Evolutionary conservation across 2,329 filamentous ascomycete genomes (phyloP), one percentile per base, ranked within the genome.

Genomic region (Gnomoniopsis sp.): DNA sequence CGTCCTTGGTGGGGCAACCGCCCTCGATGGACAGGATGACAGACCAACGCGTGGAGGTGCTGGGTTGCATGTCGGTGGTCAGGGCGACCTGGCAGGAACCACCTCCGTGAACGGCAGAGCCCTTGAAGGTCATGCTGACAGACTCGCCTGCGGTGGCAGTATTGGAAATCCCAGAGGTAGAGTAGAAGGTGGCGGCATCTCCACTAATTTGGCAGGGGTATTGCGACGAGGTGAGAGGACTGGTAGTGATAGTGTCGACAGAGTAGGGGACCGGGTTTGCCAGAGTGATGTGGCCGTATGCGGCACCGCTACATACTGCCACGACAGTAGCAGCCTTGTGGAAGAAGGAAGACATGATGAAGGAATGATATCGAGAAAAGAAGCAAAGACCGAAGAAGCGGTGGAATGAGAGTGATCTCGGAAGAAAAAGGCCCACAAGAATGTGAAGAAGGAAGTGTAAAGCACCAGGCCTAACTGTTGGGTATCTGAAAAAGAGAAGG

Each of bases 21-120:
- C 93, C 93, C 60, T 93, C 82, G 34, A 92, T 90, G 0, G 89
- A 93, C 70, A 95, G 86, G 71, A 99, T 93, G 63, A 98, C 93
- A 71, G 92, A 92, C 87, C 89, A 99, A 17, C 83, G 81, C 0
- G 85, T 88, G 63, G 83, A 72, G 64, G 83, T 84, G 23, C 83
- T 87, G 0, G 92, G 87, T 15, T 80, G 74, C 15, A 80, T 77
- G 65, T 97, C 93, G 21, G 89, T 91, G 0, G 92, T 95, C 65
- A 99, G 77, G 8, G 88, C 88, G 59, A 98, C 76, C 68, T 99
- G 95, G 77, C 95, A 98, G 0, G 91, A 96, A 0, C 95, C 95
- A 54, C 95, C 95, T n/a, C 93, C 93, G 66, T 99, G 95, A 0
- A 88, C 85, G 1, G 93, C 93, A 34, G 60, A 62, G 14, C 60